These are phyloP conservation scores for Aspergillus sp. DNA, from an alignment of 2,329 filamentous ascomycete species.

Conservation along the genomic window DNA sequence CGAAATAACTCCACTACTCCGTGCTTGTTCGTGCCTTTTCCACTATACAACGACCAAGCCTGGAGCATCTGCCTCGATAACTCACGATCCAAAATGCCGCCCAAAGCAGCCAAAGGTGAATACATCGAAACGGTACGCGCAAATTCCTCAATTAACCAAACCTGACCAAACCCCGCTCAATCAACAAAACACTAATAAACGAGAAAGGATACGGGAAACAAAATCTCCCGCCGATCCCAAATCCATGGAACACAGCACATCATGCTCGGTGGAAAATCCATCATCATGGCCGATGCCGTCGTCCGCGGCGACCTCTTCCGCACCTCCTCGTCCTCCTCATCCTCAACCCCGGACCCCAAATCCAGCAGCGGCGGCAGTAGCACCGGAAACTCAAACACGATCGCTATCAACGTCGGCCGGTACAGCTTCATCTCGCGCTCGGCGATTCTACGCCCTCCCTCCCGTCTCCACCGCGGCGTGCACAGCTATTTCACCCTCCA, in stretches of 20 bases:
- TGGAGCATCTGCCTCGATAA: not conserved
- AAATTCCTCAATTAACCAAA: not conserved
- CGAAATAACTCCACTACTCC: not conserved
- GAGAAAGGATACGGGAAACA: conserved; percentile 89
- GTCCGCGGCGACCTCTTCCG: conserved; percentile 84
- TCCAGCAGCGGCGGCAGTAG: not conserved
- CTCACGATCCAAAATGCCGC: conserved; percentile 59
- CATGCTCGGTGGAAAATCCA: conserved; percentile 91
- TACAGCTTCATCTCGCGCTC: conserved; percentile 86
- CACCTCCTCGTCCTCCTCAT: conserved; percentile 33
- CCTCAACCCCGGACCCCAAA: conserved; percentile 32
- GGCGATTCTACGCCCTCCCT: conserved; percentile 78
- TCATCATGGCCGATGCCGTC: conserved; percentile 92
- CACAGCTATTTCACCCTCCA: conserved; percentile 74
- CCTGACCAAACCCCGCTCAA: conserved; percentile 9
- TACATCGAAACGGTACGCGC: conserved; percentile 88
- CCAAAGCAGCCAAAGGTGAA: conserved; percentile 78
- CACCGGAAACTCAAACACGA: conserved; percentile 18
- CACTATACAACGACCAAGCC: not conserved
- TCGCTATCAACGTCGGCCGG: conserved; percentile 78
- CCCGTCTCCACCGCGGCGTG: conserved; percentile 72
- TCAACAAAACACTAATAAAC: conserved; percentile 4
- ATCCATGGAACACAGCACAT: conserved; percentile 97
- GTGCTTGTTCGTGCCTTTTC: not conserved
- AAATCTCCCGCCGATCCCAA: conserved; percentile 87